phyloP scores from a whole-genome alignment of 305 asterid genomes.

The Stenogyne calaminthoides region DNA sequence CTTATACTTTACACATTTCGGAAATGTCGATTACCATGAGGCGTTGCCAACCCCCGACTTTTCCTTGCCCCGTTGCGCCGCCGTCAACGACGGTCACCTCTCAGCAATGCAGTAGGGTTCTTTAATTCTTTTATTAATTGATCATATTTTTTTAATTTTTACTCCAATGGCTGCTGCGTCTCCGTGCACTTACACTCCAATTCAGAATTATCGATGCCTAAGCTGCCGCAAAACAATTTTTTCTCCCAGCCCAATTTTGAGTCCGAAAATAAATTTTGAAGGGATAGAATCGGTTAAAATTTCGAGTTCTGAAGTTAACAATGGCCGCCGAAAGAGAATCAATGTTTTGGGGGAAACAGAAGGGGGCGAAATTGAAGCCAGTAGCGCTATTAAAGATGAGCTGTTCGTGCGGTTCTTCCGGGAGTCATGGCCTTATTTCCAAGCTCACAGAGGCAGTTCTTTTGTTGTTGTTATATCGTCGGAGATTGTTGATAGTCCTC shows the following conservation, averaged over 20 bases:
- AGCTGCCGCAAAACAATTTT: constrained; percentile 9
- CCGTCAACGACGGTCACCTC: neutral
- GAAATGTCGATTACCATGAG: no score
- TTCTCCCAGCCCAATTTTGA: constrained; percentile 26
- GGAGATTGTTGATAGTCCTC: constrained; percentile 70
- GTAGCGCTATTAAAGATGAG: constrained; percentile 51
- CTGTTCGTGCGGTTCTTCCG: constrained; percentile 70
- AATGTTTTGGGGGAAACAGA: constrained; percentile 48
- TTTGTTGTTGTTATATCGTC: constrained; percentile 75
- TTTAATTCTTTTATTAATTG: neutral
- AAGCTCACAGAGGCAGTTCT: constrained; percentile 81
- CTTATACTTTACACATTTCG: no score
- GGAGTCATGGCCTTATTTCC: constrained; percentile 90
- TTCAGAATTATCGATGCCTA: constrained; percentile 22
- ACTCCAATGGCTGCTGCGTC: constrained; percentile 47
- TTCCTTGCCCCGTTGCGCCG: constrained; percentile 13
- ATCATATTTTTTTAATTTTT: neutral
- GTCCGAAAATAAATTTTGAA: constrained; percentile 25
- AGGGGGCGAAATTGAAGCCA: constrained; percentile 32
- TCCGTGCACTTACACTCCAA: constrained; percentile 27
- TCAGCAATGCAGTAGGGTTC: neutral
- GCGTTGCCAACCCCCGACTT: neutral
- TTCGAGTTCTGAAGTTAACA: constrained; percentile 16
- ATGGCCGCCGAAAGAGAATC: constrained; percentile 28
- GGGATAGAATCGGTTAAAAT: constrained; percentile 22